phyloP scores from a whole-genome alignment of 2,329 filamentous ascomycete species.

The Phyllosticta citriasiana region DNA sequence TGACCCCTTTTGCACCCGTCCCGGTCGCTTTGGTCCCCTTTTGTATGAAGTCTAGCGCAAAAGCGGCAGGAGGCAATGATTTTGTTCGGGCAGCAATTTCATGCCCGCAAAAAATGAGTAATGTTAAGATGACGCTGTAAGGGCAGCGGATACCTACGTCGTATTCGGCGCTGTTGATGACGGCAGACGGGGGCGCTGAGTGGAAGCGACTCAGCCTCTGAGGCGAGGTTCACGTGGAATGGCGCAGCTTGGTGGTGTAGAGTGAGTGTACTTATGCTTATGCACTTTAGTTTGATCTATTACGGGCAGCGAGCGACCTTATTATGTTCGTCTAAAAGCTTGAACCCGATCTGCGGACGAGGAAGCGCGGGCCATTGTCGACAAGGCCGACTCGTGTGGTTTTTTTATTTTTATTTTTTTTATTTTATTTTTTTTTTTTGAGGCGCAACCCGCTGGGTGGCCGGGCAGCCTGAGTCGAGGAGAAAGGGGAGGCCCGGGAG shows the following conservation, averaged over 20 bases:
- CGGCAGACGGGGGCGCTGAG: neutral
- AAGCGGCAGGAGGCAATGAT: neutral
- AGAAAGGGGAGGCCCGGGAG: neutral
- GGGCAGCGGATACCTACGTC: neutral
- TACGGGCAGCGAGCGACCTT: neutral
- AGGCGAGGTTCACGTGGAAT: neutral
- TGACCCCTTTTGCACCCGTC: neutral
- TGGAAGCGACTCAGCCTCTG: neutral
- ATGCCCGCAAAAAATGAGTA: neutral
- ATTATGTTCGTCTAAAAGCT: neutral
- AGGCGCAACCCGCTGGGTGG: neutral
- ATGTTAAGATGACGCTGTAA: neutral
- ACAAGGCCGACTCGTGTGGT: neutral
- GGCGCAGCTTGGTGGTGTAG: neutral
- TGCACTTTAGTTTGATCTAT: neutral
- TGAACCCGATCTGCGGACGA: neutral
- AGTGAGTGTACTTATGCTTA: neutral
- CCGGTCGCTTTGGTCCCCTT: neutral
- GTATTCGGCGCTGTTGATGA: neutral
- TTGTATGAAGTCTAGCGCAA: neutral
- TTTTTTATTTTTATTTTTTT: too few relatives aligned
- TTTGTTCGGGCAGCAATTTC: neutral
- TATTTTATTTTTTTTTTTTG: neutral
- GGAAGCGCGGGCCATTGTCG: neutral
- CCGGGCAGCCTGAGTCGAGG: neutral